Conservation (phyloP, 257 asterid genomes). For the Cruciata laevipes region DNA sequence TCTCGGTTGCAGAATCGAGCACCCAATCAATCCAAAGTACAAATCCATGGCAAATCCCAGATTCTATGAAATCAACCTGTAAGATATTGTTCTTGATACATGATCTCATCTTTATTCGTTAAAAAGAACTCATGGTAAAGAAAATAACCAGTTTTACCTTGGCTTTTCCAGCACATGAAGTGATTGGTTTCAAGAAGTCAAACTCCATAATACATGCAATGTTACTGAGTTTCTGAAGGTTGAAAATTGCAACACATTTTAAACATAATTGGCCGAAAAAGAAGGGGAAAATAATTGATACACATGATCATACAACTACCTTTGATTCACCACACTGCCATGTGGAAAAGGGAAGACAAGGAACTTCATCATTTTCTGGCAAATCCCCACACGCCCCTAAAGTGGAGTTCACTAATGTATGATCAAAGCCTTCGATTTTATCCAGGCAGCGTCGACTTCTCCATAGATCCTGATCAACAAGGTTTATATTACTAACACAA, state of each 20-base stretch:
- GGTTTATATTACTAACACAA: constrained; percentile 9
- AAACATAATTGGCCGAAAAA: background rate
- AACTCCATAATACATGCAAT: constrained; percentile 60
- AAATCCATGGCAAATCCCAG: constrained; percentile 79
- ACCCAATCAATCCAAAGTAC: constrained; percentile 93
- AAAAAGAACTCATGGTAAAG: background rate
- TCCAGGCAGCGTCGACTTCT: constrained; percentile 67
- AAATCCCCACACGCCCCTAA: constrained; percentile 86
- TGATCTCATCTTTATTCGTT: background rate
- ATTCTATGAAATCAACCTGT: constrained; percentile 51
- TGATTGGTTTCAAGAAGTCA: constrained; percentile 58
- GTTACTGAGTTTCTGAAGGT: constrained; percentile 63
- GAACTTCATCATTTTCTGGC: constrained; percentile 51
- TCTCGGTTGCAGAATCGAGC: constrained; percentile 39
- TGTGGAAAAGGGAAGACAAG: constrained; percentile 57
- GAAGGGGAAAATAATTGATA: background rate
- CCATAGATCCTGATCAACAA: constrained; percentile 72
- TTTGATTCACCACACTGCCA: constrained; percentile 87
- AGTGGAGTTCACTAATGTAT: constrained; percentile 56
- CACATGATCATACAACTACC: constrained; percentile 28
- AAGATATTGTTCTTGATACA: constrained; percentile 15
- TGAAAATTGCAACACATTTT: background rate
- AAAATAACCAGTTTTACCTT: constrained; percentile 39
- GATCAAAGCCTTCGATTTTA: constrained; percentile 82
- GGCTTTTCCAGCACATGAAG: constrained; percentile 62